These are phyloP conservation scores for Globisporangium apiculatum DNA, from an alignment of 352 stramenopile species.

Conservation along the genomic window DNA sequence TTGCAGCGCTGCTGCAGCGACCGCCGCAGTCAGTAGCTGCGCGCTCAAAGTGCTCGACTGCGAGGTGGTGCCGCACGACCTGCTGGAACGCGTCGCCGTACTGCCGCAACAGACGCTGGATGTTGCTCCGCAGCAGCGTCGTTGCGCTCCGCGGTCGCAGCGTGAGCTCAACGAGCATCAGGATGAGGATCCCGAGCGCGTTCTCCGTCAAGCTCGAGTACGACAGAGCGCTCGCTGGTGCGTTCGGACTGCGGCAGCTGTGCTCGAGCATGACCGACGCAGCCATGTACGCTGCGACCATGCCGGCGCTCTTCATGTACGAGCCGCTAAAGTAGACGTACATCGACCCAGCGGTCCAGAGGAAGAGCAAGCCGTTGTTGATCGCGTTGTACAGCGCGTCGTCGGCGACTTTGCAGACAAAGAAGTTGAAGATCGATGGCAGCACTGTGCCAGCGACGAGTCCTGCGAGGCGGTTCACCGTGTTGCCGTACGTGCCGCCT, in stretches of 20 bases:
- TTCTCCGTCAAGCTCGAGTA: conserved; percentile 5
- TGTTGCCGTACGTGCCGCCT: conserved; percentile 63
- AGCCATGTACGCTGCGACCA: too few species aligned
- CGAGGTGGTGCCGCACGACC: conserved; percentile 45
- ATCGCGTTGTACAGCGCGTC: too few species aligned
- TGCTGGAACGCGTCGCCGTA: too few species aligned
- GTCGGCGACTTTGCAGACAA: conserved; percentile 39
- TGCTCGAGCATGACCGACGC: neutral
- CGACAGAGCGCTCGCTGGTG: neutral
- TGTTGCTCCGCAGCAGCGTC: too few species aligned
- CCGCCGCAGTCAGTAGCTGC: conserved; percentile 25
- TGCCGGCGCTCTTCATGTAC: too few species aligned
- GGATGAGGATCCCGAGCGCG: conserved; percentile 9
- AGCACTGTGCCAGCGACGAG: conserved; percentile 65
- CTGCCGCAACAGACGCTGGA: too few species aligned
- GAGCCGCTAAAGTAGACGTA: too few species aligned
- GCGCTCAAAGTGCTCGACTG: conserved; percentile 13
- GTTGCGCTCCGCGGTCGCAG: too few species aligned
- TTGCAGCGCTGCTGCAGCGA: conserved; percentile 6
- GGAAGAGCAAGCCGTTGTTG: too few species aligned
- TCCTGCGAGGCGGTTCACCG: conserved; percentile 53
- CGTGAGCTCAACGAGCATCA: too few species aligned
- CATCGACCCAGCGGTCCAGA: too few species aligned
- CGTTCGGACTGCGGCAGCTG: conserved; percentile 1
- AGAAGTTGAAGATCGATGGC: conserved; percentile 67